Percentiles rank a stretch among this genome's conserved stretches.
These are phyloP conservation scores for Daldinia eschscholtzii DNA, from an alignment of 2,329 filamentous ascomycete genomes.

Conservation along the genomic window DNA sequence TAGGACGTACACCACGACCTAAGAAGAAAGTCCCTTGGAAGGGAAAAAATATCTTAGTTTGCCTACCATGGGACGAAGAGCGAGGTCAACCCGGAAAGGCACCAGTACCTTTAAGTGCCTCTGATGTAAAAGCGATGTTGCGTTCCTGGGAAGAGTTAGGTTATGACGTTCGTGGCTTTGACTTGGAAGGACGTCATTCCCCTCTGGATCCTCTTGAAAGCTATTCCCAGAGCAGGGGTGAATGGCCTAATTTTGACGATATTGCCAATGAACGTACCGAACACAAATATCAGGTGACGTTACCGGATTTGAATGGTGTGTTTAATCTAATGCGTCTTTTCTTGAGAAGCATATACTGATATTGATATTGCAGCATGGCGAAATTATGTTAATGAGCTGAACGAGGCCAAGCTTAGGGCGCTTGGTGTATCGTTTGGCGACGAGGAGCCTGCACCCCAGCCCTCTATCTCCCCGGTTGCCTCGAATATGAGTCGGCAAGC, in stretches of 20 bases:
- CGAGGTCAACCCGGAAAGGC: slow-evolving; percentile 69
- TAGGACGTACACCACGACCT: slow-evolving; percentile 64
- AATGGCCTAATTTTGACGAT: slow-evolving; percentile 75
- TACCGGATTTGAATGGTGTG: slow-evolving; percentile 76
- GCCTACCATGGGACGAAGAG: slow-evolving; percentile 75
- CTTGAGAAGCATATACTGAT: slow-evolving; percentile 32
- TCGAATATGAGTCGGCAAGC: slow-evolving; percentile 74
- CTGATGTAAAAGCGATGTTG: slow-evolving; percentile 72
- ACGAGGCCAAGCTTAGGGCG: slow-evolving; percentile 92
- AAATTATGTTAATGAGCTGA: slow-evolving; percentile 82
- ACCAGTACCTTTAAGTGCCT: slow-evolving; percentile 66
- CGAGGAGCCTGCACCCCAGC: slow-evolving; percentile 73
- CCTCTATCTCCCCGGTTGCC: slow-evolving; percentile 75
- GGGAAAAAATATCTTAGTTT: slow-evolving; percentile 79
- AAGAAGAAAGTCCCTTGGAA: slow-evolving; percentile 82
- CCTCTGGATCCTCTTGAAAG: slow-evolving; percentile 52
- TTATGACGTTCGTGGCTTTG: slow-evolving; percentile 77
- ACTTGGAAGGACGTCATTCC: slow-evolving; percentile 64
- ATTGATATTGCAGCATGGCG: slow-evolving; percentile 68
- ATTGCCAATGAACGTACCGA: slow-evolving; percentile 67
- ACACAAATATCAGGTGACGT: slow-evolving; percentile 69
- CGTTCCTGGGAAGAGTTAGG: slow-evolving; percentile 76
- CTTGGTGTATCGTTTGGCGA: slow-evolving; percentile 86
- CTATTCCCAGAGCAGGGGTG: slow-evolving; percentile 73
- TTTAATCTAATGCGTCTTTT: slow-evolving; percentile 15